Evolutionary conservation across 352 stramenopile species (phyloP), one percentile per base, ranked within the genome.

Genomic region (Phytophthora hybrid): DNA sequence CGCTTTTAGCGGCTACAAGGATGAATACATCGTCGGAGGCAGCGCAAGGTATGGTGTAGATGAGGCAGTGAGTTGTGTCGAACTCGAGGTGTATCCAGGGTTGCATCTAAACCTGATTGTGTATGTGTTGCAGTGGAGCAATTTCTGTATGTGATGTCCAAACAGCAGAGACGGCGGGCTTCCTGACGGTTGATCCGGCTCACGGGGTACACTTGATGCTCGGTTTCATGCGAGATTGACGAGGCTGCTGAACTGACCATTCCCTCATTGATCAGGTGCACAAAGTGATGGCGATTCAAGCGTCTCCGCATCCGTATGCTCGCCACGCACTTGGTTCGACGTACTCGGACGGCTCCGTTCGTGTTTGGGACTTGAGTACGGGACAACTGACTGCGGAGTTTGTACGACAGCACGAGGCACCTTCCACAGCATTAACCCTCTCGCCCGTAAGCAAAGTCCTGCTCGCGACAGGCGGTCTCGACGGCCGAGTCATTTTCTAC

Each of bases 371-470:
- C 56, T 55, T 92, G 16, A 81, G 71, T 52, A 88, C 83, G 0
- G 84, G 76, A 0, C 80, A 90, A 65, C 64, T 91, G 7, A 80
- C 77, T 32, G 76, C 76, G n/a, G 85, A 91, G 57, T 91, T 93
- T 32, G 74, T 77, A 2, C 69, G 75, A 14, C 82, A 89, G 26
- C 87, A 94, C 53, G 79, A 91, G 21, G 85, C 81, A 13, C 74
- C 83, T 9, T 77, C 87, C 2, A 89, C 87, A 10, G 78, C 78
- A 11, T 60, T 94, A 4, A 81, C 76, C 19, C 80, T 94, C 19
- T 94, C 87, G 1, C 85, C 87, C 7, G 82, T 93, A 18, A 92
- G 85, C 62, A 94, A 94, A 69, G 80, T 92, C 46, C 67, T 93
- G 29, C 70, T 94, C 1, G 81, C 71, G 14, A 82, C 81, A 1